Percentiles rank a stretch among this genome's conserved stretches.
phyloP scores from a whole-genome alignment of 805 yeast genomes.

The Debaryomyces prosopidis region DNA sequence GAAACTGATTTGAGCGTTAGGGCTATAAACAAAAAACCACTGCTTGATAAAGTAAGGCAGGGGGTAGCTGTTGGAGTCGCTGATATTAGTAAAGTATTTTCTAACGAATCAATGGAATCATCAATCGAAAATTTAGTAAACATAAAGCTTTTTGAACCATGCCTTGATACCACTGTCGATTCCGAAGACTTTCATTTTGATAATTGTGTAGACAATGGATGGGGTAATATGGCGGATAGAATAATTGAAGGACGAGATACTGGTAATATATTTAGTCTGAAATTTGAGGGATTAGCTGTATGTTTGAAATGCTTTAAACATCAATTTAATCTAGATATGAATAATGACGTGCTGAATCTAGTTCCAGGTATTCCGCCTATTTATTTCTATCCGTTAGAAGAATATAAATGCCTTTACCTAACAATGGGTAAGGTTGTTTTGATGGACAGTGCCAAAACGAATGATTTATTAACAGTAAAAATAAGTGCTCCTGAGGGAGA shows the following conservation, averaged over 20 bases:
- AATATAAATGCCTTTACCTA: slow-evolving; percentile 62
- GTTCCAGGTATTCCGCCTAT: slow-evolving; percentile 66
- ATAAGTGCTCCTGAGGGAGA: slow-evolving; percentile 53
- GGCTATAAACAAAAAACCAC: slow-evolving; percentile 25
- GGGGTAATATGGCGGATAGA: slow-evolving; percentile 85
- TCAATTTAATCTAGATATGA: slow-evolving; percentile 19
- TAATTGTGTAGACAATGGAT: slow-evolving; percentile 51
- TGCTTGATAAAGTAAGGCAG: slow-evolving; percentile 52
- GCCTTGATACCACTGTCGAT: slow-evolving; percentile 44
- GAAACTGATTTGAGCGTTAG: slow-evolving; percentile 49
- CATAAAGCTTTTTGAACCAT: slow-evolving; percentile 72
- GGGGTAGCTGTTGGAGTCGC: slow-evolving; percentile 90
- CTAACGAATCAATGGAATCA: slow-evolving; percentile 57
- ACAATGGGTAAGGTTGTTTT: slow-evolving; percentile 51
- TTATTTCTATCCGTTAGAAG: slow-evolving; percentile 59
- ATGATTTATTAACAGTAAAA: slow-evolving; percentile 53
- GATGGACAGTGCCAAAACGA: slow-evolving; percentile 24
- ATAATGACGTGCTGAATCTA: slow-evolving; percentile 30
- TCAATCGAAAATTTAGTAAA: slow-evolving; percentile 72
- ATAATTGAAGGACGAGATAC: slow-evolving; percentile 71
- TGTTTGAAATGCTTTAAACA: slow-evolving; percentile 74
- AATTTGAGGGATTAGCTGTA: slow-evolving; percentile 70
- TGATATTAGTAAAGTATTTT: slow-evolving; percentile 77
- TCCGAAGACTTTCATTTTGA: slow-evolving; percentile 10
- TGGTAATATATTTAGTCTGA: slow-evolving; percentile 79